phyloP scores from a whole-genome alignment of 768 basidiomycete species.

The Termitomyces sp. region DNA sequence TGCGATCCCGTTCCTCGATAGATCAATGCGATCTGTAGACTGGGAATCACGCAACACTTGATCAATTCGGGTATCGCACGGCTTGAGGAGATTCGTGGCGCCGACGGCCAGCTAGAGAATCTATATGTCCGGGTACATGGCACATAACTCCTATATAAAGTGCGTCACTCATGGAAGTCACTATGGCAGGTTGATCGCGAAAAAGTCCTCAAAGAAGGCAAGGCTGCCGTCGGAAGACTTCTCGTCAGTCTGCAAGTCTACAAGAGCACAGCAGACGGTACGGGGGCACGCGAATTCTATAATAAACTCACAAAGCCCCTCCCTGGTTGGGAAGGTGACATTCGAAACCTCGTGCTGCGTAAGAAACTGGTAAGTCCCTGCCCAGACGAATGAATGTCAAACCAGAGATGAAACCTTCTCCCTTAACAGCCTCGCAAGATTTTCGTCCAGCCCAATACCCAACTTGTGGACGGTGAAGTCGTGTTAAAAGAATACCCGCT shows the following conservation, averaged over 20 bases:
- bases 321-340: constrained; percentile 66
- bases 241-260: constrained; percentile 78
- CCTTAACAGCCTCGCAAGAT: constrained; percentile 73
- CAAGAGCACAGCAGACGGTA: constrained; percentile 80
- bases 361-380: constrained; percentile 63
- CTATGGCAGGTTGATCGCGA: constrained; percentile 60
- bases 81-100: constrained; percentile 62
- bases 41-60: constrained; percentile 81
- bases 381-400: background rate
- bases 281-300: constrained; percentile 76
- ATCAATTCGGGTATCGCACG: constrained; percentile 64
- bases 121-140: constrained; percentile 59
- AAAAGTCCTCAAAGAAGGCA: constrained; percentile 60
- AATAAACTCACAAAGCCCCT: constrained; percentile 72
- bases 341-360: constrained; percentile 69
- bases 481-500: constrained; percentile 76
- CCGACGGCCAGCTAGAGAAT: constrained; percentile 56
- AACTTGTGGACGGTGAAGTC: constrained; percentile 61
- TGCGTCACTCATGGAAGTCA: background rate
- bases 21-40: constrained; percentile 29
- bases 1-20: background rate
- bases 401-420: background rate
- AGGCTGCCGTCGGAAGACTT: constrained; percentile 64
- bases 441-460: constrained; percentile 80
- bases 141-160: background rate